phyloP scores from a whole-genome alignment of 176 grass and related monocot species.

The Eragrostis nindensis region DNA sequence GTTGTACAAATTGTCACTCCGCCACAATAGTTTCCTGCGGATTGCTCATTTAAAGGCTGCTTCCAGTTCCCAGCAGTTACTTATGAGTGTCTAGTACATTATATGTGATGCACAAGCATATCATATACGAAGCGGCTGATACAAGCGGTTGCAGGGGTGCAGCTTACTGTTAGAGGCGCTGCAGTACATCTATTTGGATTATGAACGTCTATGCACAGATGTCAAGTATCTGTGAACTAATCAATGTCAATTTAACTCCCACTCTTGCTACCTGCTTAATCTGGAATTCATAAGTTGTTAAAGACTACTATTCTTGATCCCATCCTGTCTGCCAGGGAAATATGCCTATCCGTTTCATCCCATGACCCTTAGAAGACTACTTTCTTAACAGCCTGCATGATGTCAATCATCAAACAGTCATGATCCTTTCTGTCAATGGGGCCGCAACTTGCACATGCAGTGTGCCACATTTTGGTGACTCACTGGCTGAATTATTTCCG shows the following conservation, averaged over 20 bases:
- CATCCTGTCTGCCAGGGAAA: slow-evolving; percentile 33
- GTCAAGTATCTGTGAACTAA: slow-evolving; percentile 29
- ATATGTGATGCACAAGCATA: slow-evolving; percentile 5
- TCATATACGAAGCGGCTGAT: slow-evolving; percentile 9
- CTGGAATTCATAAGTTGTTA: slow-evolving; percentile 26
- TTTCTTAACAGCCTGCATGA: slow-evolving; percentile 36
- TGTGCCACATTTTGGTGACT: slow-evolving; percentile 36
- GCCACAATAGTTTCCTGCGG: neutral
- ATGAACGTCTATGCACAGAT: slow-evolving; percentile 26
- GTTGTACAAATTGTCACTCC: neutral
- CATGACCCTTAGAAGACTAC: slow-evolving; percentile 28
- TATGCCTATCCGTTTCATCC: slow-evolving; percentile 23
- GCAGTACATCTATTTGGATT: slow-evolving; percentile 15
- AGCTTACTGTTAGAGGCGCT: slow-evolving; percentile 25
- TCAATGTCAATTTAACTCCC: slow-evolving; percentile 21
- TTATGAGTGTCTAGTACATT: slow-evolving; percentile 14
- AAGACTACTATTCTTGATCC: slow-evolving; percentile 23
- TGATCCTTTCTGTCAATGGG: slow-evolving; percentile 44
- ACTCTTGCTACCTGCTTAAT: slow-evolving; percentile 31
- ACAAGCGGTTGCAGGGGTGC: slow-evolving; percentile 8
- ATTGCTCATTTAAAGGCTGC: slow-evolving; percentile 16
- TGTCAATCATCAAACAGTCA: slow-evolving; percentile 25
- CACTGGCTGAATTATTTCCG: slow-evolving; percentile 31
- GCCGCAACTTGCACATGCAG: slow-evolving; percentile 51
- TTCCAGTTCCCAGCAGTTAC: slow-evolving; percentile 23